Evolutionary conservation across 2,329 filamentous ascomycete species (phyloP).

Genomic region (Fusarium succisae): DNA sequence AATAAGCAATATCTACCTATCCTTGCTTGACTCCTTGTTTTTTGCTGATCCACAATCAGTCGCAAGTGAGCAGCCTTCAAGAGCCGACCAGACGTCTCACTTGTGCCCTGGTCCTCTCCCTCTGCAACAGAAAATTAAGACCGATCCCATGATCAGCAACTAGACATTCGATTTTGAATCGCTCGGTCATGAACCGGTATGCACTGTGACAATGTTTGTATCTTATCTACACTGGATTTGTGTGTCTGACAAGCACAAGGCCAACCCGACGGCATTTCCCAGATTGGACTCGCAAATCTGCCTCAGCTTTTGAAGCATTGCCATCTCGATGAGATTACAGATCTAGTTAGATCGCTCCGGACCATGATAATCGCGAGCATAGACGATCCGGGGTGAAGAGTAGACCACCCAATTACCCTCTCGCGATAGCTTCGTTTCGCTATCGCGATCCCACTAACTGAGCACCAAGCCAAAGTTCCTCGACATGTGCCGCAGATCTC

Average conservation of each 20-base stretch:
- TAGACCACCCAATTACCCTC: constrained; percentile 18
- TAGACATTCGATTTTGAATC: constrained; percentile 16
- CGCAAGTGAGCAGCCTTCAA: constrained; percentile 15
- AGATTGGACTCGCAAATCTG: not conserved
- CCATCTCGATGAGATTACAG: constrained; percentile 32
- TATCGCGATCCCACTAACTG: constrained; percentile 15
- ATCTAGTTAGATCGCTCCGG: constrained; percentile 22
- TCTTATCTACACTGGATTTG: not conserved
- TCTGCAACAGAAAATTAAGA: constrained; percentile 15
- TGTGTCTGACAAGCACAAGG: constrained; percentile 21
- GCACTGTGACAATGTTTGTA: constrained; percentile 6
- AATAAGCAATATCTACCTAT: constrained; percentile 16
- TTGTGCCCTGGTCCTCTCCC: constrained; percentile 12
- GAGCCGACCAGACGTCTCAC: constrained; percentile 20
- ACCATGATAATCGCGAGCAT: constrained; percentile 20
- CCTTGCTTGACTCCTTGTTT: constrained; percentile 8
- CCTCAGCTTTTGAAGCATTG: not conserved
- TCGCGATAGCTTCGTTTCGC: constrained; percentile 21
- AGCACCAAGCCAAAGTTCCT: constrained; percentile 1
- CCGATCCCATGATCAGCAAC: constrained; percentile 33
- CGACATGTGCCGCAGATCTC: constrained; percentile 17
- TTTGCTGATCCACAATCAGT: constrained; percentile 30
- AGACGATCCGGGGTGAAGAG: constrained; percentile 17
- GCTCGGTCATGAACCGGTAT: constrained; percentile 17
- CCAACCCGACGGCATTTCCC: constrained; percentile 23